Evolutionary conservation across 225 moss, liverwort and hornwort genomes (phyloP).

Genomic region (Bryoerythrophyllum caledonicum): DNA sequence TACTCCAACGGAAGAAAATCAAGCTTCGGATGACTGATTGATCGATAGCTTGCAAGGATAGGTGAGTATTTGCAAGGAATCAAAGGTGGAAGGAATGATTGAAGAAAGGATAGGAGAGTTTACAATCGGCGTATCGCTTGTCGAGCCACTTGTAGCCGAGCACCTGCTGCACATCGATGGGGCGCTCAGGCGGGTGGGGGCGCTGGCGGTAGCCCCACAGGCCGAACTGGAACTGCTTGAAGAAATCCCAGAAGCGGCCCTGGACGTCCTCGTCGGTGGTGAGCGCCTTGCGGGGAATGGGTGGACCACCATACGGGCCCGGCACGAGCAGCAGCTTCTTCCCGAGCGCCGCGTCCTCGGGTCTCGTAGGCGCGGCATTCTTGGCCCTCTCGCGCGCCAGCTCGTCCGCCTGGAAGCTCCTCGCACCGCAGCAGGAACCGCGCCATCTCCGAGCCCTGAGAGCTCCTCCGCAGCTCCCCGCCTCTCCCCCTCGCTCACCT

Average conservation of each 20-base stretch:
- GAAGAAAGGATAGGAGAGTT: constrained; percentile 9
- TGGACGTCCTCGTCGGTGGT: constrained; percentile 66
- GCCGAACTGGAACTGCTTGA: constrained; percentile 89
- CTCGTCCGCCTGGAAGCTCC: constrained; percentile 54
- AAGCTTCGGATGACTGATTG: too few species aligned
- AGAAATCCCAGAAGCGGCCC: constrained; percentile 89
- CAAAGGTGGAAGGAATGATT: background rate
- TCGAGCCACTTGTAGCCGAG: constrained; percentile 94
- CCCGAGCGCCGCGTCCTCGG: constrained; percentile 85
- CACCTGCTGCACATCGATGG: constrained; percentile 93
- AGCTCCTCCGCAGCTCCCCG: constrained; percentile 44
- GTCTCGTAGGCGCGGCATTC: constrained; percentile 63
- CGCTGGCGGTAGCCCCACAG: constrained; percentile 90
- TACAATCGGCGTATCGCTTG: constrained; percentile 89
- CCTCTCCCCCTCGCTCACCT: constrained; percentile 57
- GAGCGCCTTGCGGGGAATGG: constrained; percentile 65
- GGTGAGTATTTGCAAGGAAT: background rate
- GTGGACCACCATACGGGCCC: constrained; percentile 67
- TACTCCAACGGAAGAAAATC: too few species aligned
- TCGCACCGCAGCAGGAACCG: constrained; percentile 69
- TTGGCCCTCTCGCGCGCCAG: constrained; percentile 44
- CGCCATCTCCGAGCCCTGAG: constrained; percentile 62
- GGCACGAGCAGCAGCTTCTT: constrained; percentile 70
- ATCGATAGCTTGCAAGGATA: background rate
- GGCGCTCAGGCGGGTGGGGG: constrained; percentile 61